Conservation (phyloP, 306 rosid genomes). For the Quercus gilva region DNA sequence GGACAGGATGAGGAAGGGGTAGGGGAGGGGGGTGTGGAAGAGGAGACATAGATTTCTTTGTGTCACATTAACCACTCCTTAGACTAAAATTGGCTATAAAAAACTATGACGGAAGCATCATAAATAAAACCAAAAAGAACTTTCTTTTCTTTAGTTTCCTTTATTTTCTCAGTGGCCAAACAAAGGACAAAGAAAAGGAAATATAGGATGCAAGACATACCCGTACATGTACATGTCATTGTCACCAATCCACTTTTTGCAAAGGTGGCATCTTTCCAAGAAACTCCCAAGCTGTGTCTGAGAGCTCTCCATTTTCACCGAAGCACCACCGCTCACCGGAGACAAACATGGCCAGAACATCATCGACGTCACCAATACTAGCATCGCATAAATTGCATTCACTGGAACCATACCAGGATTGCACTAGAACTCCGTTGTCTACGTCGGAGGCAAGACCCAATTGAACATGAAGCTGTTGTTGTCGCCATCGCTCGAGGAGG, state of each 20-base stretch:
- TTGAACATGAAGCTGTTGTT: neutral
- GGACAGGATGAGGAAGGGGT: too few relatives aligned
- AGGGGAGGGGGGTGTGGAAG: too few relatives aligned
- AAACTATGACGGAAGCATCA: too few relatives aligned
- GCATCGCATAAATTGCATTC: neutral
- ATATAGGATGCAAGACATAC: neutral
- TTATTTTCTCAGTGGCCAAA: too few relatives aligned
- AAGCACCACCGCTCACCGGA: neutral
- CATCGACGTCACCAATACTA: too few relatives aligned
- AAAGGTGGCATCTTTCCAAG: conserved; percentile 14
- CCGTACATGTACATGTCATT: conserved; percentile 25
- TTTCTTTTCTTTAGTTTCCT: too few relatives aligned
- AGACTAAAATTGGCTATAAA: too few relatives aligned
- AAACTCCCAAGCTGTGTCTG: conserved; percentile 4
- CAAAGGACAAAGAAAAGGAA: too few relatives aligned
- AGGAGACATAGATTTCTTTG: too few relatives aligned
- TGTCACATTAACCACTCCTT: too few relatives aligned
- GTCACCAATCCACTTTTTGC: conserved; percentile 6
- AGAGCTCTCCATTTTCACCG: neutral
- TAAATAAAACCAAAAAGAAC: too few relatives aligned
- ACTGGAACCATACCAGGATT: neutral
- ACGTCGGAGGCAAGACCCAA: neutral
- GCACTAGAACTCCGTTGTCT: neutral
- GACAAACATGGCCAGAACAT: neutral
- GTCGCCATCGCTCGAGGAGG: neutral